Evolutionary conservation across 495 filamentous ascomycete species (phyloP).

Genomic region (Opeltia flavorubescens): DNA sequence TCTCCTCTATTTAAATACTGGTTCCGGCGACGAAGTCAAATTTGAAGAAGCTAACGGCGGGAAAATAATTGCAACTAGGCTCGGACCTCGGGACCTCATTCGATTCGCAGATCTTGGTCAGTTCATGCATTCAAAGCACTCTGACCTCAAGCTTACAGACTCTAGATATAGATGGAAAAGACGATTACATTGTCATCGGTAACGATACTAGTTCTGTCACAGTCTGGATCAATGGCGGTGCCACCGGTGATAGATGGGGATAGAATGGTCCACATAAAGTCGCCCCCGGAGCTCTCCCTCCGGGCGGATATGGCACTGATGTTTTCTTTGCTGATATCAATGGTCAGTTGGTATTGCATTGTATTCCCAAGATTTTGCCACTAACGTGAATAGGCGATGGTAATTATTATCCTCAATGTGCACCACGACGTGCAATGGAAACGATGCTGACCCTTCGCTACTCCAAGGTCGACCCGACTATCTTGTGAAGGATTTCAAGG

Average conservation of each 20-base stretch:
- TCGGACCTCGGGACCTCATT: background rate
- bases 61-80: background rate
- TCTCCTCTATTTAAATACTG: background rate
- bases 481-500: background rate
- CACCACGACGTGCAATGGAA: too few relatives aligned
- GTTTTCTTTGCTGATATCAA: slow-evolving; percentile 16
- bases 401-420: too few relatives aligned
- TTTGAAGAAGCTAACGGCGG: background rate
- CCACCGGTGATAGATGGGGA: background rate
- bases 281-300: background rate
- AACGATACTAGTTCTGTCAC: background rate
- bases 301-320: background rate
- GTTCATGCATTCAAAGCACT: too few relatives aligned
- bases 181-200: background rate
- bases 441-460: too few relatives aligned
- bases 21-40: background rate
- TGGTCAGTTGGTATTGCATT: too few relatives aligned
- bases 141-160: too few relatives aligned
- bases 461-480: slow-evolving; percentile 13
- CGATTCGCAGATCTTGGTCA: background rate
- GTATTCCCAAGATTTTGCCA: too few relatives aligned
- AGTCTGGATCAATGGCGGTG: background rate
- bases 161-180: background rate
- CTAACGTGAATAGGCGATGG: too few relatives aligned
- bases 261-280: slow-evolving; percentile 1